Base-by-base conservation (phyloP, 108 stramenopile species). In the Nitzschia putrida region DNA sequence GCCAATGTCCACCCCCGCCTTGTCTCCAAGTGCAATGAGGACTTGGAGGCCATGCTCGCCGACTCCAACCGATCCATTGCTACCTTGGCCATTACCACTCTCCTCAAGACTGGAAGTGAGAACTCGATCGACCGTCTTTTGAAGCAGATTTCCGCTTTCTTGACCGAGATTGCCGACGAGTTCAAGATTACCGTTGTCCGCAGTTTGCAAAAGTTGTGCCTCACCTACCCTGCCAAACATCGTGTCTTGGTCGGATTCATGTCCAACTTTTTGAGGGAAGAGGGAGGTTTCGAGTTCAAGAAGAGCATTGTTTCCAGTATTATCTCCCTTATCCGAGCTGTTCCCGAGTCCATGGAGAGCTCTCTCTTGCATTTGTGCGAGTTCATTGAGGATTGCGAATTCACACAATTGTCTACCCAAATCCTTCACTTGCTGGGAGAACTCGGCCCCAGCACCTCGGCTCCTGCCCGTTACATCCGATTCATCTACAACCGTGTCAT, bases 121-220 rank as follows among this genome's bases (percentile, higher is more conserved):
- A 91, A 85, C 53, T 86, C 88, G 41, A 88, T 99, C 29, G 98
- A 98, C 69, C 88, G 96, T 11, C 74, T 99, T 20, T 86, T 99
- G 83, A 98, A 97, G 75, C 98, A 99, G 73, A 98, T 99, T 60
- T 93, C 95, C 2, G 85, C 95, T 20, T 99, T 99, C 78, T 86
- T 99, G 85, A 93, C 93, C 3, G 98, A 99, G 72, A 97, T 99
- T 59, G 91, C 95, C 18, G 99, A 99, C 71, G 99, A 99, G 74
- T 99, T 97, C 93, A 98, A 97, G 83, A 95, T 96, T 71, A 92
- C 94, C 8, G 87, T 98, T 42, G 95, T 97, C 44, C 79, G 76
- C 22, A 85, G 87, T 61, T 76, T 98, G 38, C 92, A 92, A 42
- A 87, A 93, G 55, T 77, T 96, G 37, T 95, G 93, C 72, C 70